phyloP scores from a whole-genome alignment of 768 basidiomycete genomes.

The Lactarius evosmus region DNA sequence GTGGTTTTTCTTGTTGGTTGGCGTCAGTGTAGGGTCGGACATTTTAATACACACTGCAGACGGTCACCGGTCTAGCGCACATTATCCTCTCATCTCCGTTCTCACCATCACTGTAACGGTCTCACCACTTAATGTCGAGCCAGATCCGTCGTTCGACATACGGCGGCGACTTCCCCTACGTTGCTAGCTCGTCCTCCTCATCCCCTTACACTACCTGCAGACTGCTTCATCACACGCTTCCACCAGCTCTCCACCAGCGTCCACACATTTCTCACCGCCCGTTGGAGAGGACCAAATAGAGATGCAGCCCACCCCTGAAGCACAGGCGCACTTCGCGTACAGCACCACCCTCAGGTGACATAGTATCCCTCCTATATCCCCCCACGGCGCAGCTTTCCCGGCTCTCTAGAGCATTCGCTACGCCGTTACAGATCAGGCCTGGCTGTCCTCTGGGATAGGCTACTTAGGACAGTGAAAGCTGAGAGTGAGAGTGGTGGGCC shows the following conservation, averaged over 20 bases:
- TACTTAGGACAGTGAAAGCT: slow-evolving; percentile 41
- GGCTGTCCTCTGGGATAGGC: slow-evolving; percentile 46
- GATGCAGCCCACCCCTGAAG: slow-evolving; percentile 56
- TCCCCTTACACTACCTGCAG: slow-evolving; percentile 16
- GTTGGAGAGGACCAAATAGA: slow-evolving; percentile 46
- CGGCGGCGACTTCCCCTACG: not conserved
- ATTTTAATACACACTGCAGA: too few relatives aligned
- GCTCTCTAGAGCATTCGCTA: slow-evolving; percentile 35
- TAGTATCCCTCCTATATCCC: slow-evolving; percentile 39
- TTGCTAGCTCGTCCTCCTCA: not conserved
- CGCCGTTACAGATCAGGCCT: slow-evolving; percentile 32
- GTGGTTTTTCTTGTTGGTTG: too few relatives aligned
- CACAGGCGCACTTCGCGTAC: slow-evolving; percentile 75
- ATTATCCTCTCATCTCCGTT: too few relatives aligned
- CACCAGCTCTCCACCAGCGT: slow-evolving; percentile 68
- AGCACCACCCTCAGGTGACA: slow-evolving; percentile 78
- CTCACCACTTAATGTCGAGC: not conserved
- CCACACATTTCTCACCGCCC: slow-evolving; percentile 69
- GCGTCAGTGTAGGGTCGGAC: too few relatives aligned
- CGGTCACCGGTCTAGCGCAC: too few relatives aligned
- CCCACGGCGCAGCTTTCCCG: slow-evolving; percentile 38
- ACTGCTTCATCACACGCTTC: slow-evolving; percentile 12
- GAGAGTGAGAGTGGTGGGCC: slow-evolving; percentile 35
- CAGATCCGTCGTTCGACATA: not conserved
- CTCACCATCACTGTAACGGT: not conserved